Evolutionary conservation across 140 eudicot species (phyloP).

Genomic region (Oenanthe javanica): DNA sequence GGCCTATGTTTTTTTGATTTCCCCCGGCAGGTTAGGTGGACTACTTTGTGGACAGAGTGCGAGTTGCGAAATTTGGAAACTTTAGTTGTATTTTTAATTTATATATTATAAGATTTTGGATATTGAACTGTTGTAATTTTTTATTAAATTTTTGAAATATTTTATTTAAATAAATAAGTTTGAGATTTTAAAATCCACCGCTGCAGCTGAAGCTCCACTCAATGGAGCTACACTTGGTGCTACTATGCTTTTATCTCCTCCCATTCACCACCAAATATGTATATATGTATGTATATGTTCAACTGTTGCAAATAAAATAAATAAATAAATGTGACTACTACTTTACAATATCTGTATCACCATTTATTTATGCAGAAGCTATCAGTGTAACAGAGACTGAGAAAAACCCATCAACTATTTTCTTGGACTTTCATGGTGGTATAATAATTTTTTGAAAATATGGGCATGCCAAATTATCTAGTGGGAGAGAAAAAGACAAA

Average conservation of each 20-base stretch:
- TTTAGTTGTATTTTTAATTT: too few species aligned
- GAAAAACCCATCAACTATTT: background rate
- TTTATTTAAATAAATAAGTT: too few species aligned
- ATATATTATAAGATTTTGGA: too few species aligned
- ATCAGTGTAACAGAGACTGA: conserved; percentile 11
- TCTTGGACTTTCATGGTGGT: background rate
- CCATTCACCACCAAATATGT: conserved; percentile 17
- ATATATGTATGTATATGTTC: background rate
- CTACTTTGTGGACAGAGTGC: too few species aligned
- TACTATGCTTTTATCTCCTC: conserved; percentile 9
- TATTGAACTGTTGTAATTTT: too few species aligned
- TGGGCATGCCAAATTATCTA: background rate
- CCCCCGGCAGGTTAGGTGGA: too few species aligned
- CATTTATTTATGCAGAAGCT: background rate
- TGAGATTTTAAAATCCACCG: conserved; percentile 8
- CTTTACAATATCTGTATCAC: background rate
- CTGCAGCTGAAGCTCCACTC: conserved; percentile 14
- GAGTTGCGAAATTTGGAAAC: too few species aligned
- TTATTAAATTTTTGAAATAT: too few species aligned
- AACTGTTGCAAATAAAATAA: background rate
- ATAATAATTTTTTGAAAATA: background rate
- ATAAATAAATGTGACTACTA: background rate
- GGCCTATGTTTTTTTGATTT: too few species aligned
- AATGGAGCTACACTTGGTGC: conserved; percentile 43
- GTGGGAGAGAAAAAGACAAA: background rate